These are phyloP conservation scores for Macroventuria anomochaeta DNA, from an alignment of 2,329 filamentous ascomycete genomes.

Conservation along the genomic window DNA sequence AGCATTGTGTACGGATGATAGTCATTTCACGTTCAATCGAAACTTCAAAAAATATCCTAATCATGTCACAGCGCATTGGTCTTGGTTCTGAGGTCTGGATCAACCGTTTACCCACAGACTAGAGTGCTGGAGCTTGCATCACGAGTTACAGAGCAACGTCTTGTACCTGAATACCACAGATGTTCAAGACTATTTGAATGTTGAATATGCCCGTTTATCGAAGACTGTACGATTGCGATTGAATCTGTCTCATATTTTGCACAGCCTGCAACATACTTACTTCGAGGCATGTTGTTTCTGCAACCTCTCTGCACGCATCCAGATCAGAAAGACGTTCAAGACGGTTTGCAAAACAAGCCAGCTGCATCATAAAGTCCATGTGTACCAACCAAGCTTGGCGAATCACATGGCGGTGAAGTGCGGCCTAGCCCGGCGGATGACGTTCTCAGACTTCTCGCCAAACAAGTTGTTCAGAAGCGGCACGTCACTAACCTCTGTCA, in stretches of 20 bases:
- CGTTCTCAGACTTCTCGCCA: constrained; percentile 16
- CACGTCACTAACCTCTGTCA: constrained; percentile 12
- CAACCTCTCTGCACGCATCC: neutral
- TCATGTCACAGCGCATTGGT: too few relatives aligned
- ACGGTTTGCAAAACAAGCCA: neutral
- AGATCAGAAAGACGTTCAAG: neutral
- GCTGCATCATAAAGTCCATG: neutral
- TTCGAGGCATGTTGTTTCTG: neutral
- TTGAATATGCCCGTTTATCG: too few relatives aligned
- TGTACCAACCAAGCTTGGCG: constrained; percentile 8
- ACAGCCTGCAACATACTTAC: neutral
- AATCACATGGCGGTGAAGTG: constrained; percentile 16
- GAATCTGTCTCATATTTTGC: too few relatives aligned
- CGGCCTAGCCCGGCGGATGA: constrained; percentile 16
- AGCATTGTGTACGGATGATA: constrained; percentile 18
- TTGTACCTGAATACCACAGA: too few relatives aligned
- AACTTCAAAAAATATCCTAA: constrained; percentile 13
- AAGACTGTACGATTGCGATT: too few relatives aligned
- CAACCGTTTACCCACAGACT: too few relatives aligned
- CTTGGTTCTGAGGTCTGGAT: too few relatives aligned
- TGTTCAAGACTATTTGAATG: too few relatives aligned
- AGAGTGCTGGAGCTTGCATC: too few relatives aligned
- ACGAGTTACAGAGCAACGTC: too few relatives aligned
- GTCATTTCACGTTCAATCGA: constrained; percentile 20
- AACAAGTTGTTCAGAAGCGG: constrained; percentile 11